Base-by-base conservation (phyloP, 257 asterid species). In the Scutellaria baicalensis region DNA sequence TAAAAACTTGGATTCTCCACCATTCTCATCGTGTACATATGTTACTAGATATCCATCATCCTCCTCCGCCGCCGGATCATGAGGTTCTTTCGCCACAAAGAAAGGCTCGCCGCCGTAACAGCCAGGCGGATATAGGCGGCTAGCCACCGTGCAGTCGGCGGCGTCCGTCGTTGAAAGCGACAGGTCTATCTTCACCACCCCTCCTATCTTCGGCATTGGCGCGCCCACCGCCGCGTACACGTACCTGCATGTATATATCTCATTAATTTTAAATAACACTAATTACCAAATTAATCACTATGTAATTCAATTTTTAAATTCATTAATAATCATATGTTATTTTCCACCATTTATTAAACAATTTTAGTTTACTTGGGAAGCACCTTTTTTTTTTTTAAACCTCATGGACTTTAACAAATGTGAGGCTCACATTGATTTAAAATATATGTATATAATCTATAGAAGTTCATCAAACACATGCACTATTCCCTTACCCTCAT, bases 11-110 rank as follows among this genome's bases (percentile, higher is more conserved):
- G 97, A 89, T 39, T 89, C 92, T 13, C 82, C 76, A 0, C 17
- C 76, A 8, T 70, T 89, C 60, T 89, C 93, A 65, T 89, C 59
- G 35, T 89, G 95, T 14, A 86, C 65, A 65, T 80, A 92, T 0
- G 85, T 74, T 60, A 89, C 77, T 35, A 92, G 51, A 39, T 87
- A 89, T 5, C 96, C 96, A 73, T 92, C 96, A n/a, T 90, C 97
- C 77, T 90, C 97, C 42, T 69, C 80, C 3, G 57, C 62, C 0
- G 78, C 59, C 0, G 79, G 40, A 64, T 80, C 68, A 12, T 48
- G 18, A 3, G 74, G 55, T n/a, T 84, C 80, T 42, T 67, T 81
- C 0, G 85, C 56, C 44, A 87, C 93, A 10, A 83, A 85, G 59
- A 43, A 71, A 1, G 84, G 82, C 43, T 82, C 84, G 3, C 86